phyloP scores from a whole-genome alignment of 768 basidiomycete genomes.

The Russula olivacea region DNA sequence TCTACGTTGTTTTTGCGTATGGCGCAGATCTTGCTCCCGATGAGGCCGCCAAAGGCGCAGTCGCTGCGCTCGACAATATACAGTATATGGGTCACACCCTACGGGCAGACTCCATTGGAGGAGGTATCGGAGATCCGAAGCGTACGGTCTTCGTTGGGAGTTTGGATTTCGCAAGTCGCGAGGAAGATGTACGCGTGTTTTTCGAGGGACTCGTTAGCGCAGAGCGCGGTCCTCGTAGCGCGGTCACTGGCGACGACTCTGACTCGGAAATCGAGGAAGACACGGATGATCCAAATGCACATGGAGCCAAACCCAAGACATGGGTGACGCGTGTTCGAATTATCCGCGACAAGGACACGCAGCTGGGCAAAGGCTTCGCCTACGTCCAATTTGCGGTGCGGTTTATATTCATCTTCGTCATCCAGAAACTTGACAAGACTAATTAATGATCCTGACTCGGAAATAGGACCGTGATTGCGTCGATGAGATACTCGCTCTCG shows the following conservation, averaged over 20 bases:
- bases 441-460: not conserved
- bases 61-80: constrained; percentile 59
- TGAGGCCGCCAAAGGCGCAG: constrained; percentile 57
- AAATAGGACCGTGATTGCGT: constrained; percentile 82
- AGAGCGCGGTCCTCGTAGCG: constrained; percentile 58
- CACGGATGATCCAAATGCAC: constrained; percentile 28
- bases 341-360: constrained; percentile 84
- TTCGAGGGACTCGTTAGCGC: constrained; percentile 72
- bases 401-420: constrained; percentile 16
- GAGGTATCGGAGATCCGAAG: constrained; percentile 58
- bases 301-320: constrained; percentile 35
- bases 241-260: constrained; percentile 27
- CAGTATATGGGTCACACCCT: constrained; percentile 72
- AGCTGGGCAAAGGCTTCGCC: constrained; percentile 92
- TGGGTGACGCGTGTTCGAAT: constrained; percentile 88
- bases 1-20: constrained; percentile 89
- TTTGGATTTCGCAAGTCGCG: constrained; percentile 85
- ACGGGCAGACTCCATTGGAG: constrained; percentile 66
- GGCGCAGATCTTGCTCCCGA: constrained; percentile 61
- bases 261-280: constrained; percentile 30
- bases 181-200: constrained; percentile 82
- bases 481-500: constrained; percentile 84
- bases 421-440: not conserved
- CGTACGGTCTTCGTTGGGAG: constrained; percentile 87
- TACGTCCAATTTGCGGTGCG: constrained; percentile 84